Percentiles rank a stretch among this genome's conserved stretches.
These are phyloP conservation scores for Erysimum cheiri DNA, from an alignment of 441 rosid species.

Conservation along the genomic window DNA sequence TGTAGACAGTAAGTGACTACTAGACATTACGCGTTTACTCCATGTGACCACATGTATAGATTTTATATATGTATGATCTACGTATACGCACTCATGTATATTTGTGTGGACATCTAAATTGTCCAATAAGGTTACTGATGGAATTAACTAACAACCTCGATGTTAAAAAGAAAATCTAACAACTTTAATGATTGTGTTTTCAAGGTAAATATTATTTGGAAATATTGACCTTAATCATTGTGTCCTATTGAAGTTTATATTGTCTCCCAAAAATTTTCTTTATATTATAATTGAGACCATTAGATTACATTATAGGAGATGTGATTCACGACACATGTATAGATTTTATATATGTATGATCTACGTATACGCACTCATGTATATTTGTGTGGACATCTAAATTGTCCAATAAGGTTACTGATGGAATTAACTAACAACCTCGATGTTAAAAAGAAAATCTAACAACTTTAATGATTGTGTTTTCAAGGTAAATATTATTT, in stretches of 20 bases:
- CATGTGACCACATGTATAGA: slow-evolving; percentile 34
- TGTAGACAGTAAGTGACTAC: slow-evolving; percentile 31
- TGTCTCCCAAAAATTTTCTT: slow-evolving; percentile 19
- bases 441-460: slow-evolving; percentile 39
- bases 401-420: slow-evolving; percentile 20
- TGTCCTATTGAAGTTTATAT: slow-evolving; percentile 26
- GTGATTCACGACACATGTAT: too few species aligned
- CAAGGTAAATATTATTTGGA: slow-evolving; percentile 38
- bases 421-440: slow-evolving; percentile 47
- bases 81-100: slow-evolving; percentile 33
- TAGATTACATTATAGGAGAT: background rate
- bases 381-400: too few species aligned
- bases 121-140: slow-evolving; percentile 29
- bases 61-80: background rate
- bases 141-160: slow-evolving; percentile 48
- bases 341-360: too few species aligned
- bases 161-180: slow-evolving; percentile 38
- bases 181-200: slow-evolving; percentile 43
- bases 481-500: slow-evolving; percentile 39
- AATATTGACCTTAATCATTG: slow-evolving; percentile 46
- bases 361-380: too few species aligned
- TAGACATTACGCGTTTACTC: slow-evolving; percentile 41
- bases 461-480: slow-evolving; percentile 44
- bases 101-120: slow-evolving; percentile 11
- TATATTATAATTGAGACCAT: background rate